Percentiles rank a stretch among this genome's conserved stretches.
These are phyloP conservation scores for Phaeosphaeriaceae sp. DNA, from an alignment of 2,329 filamentous ascomycete species.

Conservation along the genomic window DNA sequence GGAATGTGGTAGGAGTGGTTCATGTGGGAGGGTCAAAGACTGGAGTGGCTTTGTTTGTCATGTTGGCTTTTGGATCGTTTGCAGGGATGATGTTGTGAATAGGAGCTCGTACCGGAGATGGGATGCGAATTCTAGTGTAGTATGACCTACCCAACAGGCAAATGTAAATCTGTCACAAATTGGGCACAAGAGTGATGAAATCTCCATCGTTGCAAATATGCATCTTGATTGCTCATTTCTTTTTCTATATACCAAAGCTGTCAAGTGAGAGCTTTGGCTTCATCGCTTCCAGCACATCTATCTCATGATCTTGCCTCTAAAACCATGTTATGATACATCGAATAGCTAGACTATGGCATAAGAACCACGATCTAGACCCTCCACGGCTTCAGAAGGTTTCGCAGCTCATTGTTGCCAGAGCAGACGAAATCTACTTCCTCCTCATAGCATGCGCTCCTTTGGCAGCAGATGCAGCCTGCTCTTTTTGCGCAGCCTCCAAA, in stretches of 20 bases:
- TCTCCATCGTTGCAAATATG: neutral
- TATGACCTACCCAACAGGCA: too few relatives aligned
- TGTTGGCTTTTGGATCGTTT: constrained; percentile 3
- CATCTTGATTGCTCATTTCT: neutral
- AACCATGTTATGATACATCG: neutral
- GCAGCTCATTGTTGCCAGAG: neutral
- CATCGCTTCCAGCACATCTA: neutral
- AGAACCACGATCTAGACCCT: neutral
- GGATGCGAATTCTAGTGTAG: neutral
- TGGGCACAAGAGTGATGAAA: neutral
- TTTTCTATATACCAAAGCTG: neutral
- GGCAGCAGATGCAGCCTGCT: neutral
- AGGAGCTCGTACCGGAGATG: too few relatives aligned
- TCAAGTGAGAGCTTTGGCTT: neutral
- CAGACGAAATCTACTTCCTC: neutral
- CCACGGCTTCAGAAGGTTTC: neutral
- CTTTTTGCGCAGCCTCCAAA: constrained; percentile 1
- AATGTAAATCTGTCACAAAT: too few relatives aligned
- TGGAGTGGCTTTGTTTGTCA: neutral
- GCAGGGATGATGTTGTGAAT: constrained; percentile 5
- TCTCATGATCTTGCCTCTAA: too few relatives aligned
- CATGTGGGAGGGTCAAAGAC: constrained; percentile 1
- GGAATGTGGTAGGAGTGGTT: neutral
- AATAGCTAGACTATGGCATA: neutral
- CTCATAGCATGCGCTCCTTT: neutral